These are phyloP conservation scores for Tetraselmis chui DNA, from an alignment of 139 green algal species.

Conservation along the genomic window DNA sequence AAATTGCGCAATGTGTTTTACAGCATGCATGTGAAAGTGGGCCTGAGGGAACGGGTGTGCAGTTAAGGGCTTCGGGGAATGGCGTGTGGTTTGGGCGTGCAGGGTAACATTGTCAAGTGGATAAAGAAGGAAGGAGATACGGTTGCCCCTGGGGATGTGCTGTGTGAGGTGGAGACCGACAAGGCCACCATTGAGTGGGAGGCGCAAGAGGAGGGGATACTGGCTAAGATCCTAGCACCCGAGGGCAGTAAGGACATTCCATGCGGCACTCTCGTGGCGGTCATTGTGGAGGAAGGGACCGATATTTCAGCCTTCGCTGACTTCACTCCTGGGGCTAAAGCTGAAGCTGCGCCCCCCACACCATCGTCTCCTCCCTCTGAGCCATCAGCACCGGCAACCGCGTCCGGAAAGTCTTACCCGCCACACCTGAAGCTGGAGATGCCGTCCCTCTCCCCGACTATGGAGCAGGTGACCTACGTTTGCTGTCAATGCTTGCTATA, in stretches of 20 bases:
- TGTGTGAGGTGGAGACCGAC: constrained; percentile 94
- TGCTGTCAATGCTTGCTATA: too few relatives aligned
- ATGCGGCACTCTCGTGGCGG: constrained; percentile 47
- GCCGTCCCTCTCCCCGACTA: constrained; percentile 86
- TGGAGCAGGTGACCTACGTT: constrained; percentile 70
- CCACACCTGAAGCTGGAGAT: constrained; percentile 57
- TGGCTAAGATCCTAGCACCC: constrained; percentile 76
- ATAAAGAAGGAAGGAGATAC: constrained; percentile 80
- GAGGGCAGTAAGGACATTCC: constrained; percentile 61
- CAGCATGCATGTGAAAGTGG: not conserved
- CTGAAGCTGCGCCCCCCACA: not conserved
- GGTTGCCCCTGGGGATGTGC: constrained; percentile 74
- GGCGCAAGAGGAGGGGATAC: constrained; percentile 82
- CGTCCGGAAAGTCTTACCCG: not conserved
- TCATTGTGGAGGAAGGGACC: constrained; percentile 71
- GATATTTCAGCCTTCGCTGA: constrained; percentile 67
- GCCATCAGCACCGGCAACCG: not conserved
- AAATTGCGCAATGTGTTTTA: not conserved
- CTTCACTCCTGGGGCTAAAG: constrained; percentile 26
- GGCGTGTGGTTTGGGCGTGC: not conserved
- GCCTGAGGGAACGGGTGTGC: not conserved
- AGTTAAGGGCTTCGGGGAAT: not conserved
- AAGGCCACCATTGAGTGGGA: constrained; percentile 96
- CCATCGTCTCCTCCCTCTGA: not conserved
- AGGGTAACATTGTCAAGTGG: constrained; percentile 88